phyloP scores from a whole-genome alignment of 163 green algal species.

The Coccomyxa subellipsoidea region DNA sequence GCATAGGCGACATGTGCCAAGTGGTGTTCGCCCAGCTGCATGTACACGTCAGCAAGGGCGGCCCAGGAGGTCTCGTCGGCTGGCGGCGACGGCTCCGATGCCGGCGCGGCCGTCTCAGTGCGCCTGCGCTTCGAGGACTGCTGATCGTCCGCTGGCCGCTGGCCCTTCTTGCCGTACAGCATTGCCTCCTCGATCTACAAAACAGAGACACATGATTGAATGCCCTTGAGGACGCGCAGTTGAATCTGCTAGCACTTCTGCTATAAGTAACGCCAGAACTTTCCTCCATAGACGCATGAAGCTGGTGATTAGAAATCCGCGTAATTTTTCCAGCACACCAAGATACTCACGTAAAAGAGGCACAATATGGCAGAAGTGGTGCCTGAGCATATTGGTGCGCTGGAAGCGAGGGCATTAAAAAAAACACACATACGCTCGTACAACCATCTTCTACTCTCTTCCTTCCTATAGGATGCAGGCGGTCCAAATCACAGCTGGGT shows the following conservation, averaged over 20 bases:
- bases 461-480: too few species aligned
- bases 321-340: too few species aligned
- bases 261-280: too few species aligned
- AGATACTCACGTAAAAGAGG: too few species aligned
- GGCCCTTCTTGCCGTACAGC: slow-evolving; percentile 8
- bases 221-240: background rate
- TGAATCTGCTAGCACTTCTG: background rate
- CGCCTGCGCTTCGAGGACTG: slow-evolving; percentile 15
- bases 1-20: slow-evolving; percentile 18
- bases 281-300: too few species aligned
- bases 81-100: background rate
- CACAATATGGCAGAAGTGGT: too few species aligned
- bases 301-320: too few species aligned
- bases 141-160: background rate
- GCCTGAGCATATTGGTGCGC: too few species aligned
- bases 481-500: too few species aligned
- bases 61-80: slow-evolving; percentile 11
- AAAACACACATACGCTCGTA: too few species aligned
- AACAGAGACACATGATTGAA: background rate
- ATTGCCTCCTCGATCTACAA: slow-evolving; percentile 28
- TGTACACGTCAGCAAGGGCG: slow-evolving; percentile 18
- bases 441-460: too few species aligned
- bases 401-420: too few species aligned
- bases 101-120: background rate
- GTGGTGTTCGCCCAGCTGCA: slow-evolving; percentile 19